Percentiles rank a stretch among this genome's conserved stretches.
phyloP scores from a whole-genome alignment of 768 basidiomycete species.

The Calocybe cyanea region DNA sequence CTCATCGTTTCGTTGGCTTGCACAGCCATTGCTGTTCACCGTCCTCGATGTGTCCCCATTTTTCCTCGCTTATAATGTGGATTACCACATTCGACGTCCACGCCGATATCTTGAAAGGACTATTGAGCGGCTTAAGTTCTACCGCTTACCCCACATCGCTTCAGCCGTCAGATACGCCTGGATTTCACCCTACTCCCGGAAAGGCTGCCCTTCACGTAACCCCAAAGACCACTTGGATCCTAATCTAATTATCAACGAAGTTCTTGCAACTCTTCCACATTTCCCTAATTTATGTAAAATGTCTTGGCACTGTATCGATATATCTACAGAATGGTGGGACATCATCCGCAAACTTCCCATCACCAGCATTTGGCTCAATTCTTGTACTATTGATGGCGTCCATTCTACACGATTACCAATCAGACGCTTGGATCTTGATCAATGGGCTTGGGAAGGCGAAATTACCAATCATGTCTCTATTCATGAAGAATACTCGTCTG shows the following conservation, averaged over 20 bases:
- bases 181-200: conserved; percentile 31
- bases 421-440: conserved; percentile 28
- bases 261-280: conserved; percentile 23
- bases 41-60: conserved; percentile 32
- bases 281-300: conserved; percentile 30
- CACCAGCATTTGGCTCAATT: conserved; percentile 30
- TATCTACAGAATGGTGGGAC: conserved; percentile 28
- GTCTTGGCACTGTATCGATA: conserved; percentile 34
- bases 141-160: conserved; percentile 27
- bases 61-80: conserved; percentile 27
- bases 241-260: conserved; percentile 26
- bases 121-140: conserved; percentile 26
- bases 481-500: conserved; percentile 26
- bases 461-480: conserved; percentile 30
- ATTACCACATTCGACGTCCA: conserved; percentile 23
- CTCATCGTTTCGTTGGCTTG: conserved; percentile 27
- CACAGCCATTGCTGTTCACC: conserved; percentile 34
- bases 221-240: conserved; percentile 29
- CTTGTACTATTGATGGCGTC: conserved; percentile 19
- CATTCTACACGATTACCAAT: conserved; percentile 15
- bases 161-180: conserved; percentile 31
- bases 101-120: conserved; percentile 28
- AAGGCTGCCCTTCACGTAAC: conserved; percentile 24
- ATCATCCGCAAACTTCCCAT: conserved; percentile 24
- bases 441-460: conserved; percentile 34